Evolutionary conservation across 2,329 filamentous ascomycete genomes (phyloP), one percentile per base, ranked within the genome.

Genomic region (Aureobasidium pullulans): DNA sequence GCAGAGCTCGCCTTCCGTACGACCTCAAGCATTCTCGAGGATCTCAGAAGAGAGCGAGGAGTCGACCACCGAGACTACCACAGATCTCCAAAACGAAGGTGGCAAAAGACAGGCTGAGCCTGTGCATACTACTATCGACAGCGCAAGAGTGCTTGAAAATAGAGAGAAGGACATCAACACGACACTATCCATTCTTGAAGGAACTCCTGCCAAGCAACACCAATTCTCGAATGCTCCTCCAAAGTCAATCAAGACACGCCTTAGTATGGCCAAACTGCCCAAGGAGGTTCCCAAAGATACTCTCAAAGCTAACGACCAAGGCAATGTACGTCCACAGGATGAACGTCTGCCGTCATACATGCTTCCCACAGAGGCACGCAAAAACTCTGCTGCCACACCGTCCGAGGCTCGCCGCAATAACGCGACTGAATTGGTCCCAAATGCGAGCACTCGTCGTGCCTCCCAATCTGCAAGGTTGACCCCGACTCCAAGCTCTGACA

Each of bases 121-220:
- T 6, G 19, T n/a, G 28, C 29, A 32, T 36, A 6, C 11, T 15
- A 23, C 31, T 23, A 23, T 23, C 2, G 39, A 43, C 9, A n/a
- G n/a, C 9, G 4, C n/a, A 9, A 10, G 10, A 1, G 1, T n/a
- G 39, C 3, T 3, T 4, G 52, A 37, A 4, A 37, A 19, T 13
- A 46, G 28, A n/a, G 62, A 54, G 6, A 28, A 58, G 43, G 58
- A 66, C 16, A 62, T 66, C 32, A 61, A 42, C 10, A 49, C 48
- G n/a, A 64, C 66, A 2, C 56, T 66, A 6, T 66, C 64, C 1
- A 54, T 64, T 29, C 60, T 68, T 6, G 66, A 68, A 59, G 66
- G 66, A n/a, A 63, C 61, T 13, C 56, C 63, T 19, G 43, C 23
- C 11, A 32, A 19, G 4, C 9, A 9, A 16, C 1, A 56, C 7